A percentile compares a stretch with the other conserved stretches of the same genome.
phyloP scores from a whole-genome alignment of 371 early-diverging fungal genomes.

The Lichtheimia corymbifera region DNA sequence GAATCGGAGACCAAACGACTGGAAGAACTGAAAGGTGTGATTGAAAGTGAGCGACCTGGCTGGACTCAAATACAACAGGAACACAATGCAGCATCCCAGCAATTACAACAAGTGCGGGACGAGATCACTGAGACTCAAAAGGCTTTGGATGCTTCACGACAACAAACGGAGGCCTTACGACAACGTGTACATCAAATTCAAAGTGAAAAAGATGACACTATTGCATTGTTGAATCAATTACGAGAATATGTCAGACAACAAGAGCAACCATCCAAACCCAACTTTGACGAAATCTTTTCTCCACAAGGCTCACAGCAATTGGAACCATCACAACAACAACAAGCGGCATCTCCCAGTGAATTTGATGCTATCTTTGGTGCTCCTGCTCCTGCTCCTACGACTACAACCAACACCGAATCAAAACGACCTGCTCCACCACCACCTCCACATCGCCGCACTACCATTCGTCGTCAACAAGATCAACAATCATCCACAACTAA shows the following conservation, averaged over 20 bases:
- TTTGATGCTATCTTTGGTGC: constrained; percentile 48
- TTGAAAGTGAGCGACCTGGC: constrained; percentile 25
- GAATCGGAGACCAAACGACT: constrained; percentile 22
- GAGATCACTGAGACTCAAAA: constrained; percentile 28
- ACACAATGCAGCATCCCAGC: constrained; percentile 29
- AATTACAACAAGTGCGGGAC: constrained; percentile 32
- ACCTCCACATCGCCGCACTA: constrained; percentile 7
- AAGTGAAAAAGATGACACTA: constrained; percentile 28
- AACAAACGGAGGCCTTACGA: constrained; percentile 36
- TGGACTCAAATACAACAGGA: constrained; percentile 27
- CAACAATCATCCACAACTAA: constrained; percentile 10
- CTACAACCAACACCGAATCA: constrained; percentile 15
- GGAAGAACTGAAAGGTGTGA: constrained; percentile 17
- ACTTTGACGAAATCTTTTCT: constrained; percentile 9
- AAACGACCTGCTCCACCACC: constrained; percentile 26
- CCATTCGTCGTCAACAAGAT: constrained; percentile 4
- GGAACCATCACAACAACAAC: not conserved
- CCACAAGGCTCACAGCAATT: not conserved
- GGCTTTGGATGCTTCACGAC: constrained; percentile 27
- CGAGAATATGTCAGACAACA: constrained; percentile 28
- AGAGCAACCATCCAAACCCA: constrained; percentile 7
- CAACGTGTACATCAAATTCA: constrained; percentile 43
- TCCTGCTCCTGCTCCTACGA: too few species aligned
- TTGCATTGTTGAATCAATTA: constrained; percentile 27
- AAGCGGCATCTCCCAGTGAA: constrained; percentile 12